Percentiles rank a stretch among this genome's conserved stretches.
These are phyloP conservation scores for Aschersonia sp. DNA, from an alignment of 2,329 filamentous ascomycete genomes.

Conservation along the genomic window DNA sequence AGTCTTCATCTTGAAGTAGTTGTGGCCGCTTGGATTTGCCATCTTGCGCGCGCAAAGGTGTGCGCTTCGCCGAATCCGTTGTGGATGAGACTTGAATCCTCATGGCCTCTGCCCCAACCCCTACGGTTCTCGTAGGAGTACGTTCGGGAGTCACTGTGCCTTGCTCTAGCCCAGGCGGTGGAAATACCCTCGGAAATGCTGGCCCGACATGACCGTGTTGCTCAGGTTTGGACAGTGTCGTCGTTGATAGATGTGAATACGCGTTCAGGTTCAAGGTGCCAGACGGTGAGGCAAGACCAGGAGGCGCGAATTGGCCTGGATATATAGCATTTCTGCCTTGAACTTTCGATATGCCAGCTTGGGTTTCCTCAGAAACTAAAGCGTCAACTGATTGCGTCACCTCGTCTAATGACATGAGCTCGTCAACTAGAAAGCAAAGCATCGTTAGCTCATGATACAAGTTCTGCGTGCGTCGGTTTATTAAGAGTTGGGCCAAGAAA, in stretches of 20 bases:
- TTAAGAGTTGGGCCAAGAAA: constrained; percentile 1
- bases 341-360: neutral
- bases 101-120: constrained; percentile 20
- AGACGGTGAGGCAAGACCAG: constrained; percentile 12
- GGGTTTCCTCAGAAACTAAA: constrained; percentile 46
- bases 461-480: no score
- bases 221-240: neutral
- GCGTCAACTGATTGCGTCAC: constrained; percentile 51
- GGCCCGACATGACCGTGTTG: constrained; percentile 7
- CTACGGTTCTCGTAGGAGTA: constrained; percentile 13
- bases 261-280: constrained; percentile 1
- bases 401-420: constrained; percentile 44
- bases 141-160: constrained; percentile 18
- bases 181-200: constrained; percentile 11
- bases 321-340: neutral
- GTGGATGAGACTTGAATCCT: constrained; percentile 15
- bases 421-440: constrained; percentile 40
- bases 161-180: constrained; percentile 11
- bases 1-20: constrained; percentile 37
- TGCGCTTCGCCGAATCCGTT: no score
- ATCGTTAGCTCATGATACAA: constrained; percentile 5
- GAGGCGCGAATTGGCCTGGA: constrained; percentile 13
- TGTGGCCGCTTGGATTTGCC: constrained; percentile 23
- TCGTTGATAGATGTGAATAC: constrained; percentile 3
- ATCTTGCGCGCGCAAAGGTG: no score